Percentiles rank a stretch among this genome's conserved stretches.
These are phyloP conservation scores for Tritrichomonas musculus DNA, from an alignment of 208 protist species.

Conservation along the genomic window DNA sequence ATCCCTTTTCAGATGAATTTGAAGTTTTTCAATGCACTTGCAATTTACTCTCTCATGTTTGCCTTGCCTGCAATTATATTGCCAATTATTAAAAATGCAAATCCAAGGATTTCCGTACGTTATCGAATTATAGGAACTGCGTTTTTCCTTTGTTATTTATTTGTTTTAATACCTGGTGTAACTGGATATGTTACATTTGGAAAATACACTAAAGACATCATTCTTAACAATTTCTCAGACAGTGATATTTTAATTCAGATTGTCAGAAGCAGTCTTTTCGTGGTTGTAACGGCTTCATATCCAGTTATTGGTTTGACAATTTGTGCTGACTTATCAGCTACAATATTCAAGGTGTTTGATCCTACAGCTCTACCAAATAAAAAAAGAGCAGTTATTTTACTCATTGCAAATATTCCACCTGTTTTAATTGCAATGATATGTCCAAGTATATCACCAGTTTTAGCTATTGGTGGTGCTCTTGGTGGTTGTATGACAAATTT, in stretches of 20 bases:
- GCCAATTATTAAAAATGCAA: background rate
- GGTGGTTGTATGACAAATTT: slow-evolving; percentile 19
- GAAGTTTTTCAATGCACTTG: background rate
- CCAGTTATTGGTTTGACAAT: background rate
- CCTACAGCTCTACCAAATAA: background rate
- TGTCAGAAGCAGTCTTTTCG: background rate
- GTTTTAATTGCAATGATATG: background rate
- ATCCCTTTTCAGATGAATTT: background rate
- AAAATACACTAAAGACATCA: background rate
- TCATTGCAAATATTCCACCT: background rate
- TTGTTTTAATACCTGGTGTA: background rate
- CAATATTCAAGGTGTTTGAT: background rate
- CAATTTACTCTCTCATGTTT: slow-evolving; percentile 11
- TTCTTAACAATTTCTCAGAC: background rate
- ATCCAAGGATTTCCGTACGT: background rate
- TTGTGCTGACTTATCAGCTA: background rate
- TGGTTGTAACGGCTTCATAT: slow-evolving; percentile 25
- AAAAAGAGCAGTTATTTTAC: background rate
- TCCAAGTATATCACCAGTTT: background rate
- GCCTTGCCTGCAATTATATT: background rate
- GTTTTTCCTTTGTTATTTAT: background rate
- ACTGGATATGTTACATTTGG: background rate
- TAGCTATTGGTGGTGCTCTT: slow-evolving; percentile 14
- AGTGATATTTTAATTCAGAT: background rate
- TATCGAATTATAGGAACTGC: background rate